Evolutionary conservation across 2,329 filamentous ascomycete species (phyloP), one percentile per base, ranked within the genome.

Genomic region (Lomentospora prolificans): DNA sequence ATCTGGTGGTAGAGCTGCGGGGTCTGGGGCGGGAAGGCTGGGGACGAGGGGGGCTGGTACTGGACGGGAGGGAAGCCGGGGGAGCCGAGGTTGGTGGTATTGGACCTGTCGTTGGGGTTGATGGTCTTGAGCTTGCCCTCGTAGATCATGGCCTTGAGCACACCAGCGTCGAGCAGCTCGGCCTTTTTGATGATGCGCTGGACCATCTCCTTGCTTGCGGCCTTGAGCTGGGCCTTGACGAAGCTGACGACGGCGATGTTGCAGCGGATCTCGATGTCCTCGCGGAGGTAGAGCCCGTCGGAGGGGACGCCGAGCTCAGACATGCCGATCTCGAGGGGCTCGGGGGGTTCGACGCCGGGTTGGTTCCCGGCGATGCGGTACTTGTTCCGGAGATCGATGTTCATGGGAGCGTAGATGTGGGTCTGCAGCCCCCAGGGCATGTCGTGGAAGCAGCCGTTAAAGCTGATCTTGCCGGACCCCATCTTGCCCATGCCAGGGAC

Each of bases 351-450:
- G 51, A 80, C 58, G 25, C 83, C 84, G 0, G 83, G 79, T 67
- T 87, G 84, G 65, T 87, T 87, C 6, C 85, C 85, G 58, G 75
- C 78, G 56, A 88, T 81, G 63, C 80, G 77, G 67, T 86, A 88
- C 62, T 80, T 85, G 70, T 84, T 85, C 60, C 84, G 77, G 66
- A 87, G 67, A 65, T 88, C 84, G 53, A 86, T 75, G 59, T 76
- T 79, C 65, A 86, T 77, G 30, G 85, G 85, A 44, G 82, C 84
- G 65, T 87, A 87, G 54, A 84, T 82, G 70, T 88, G 85, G 8
- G 82, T 86, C 70, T 88, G 85, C 58, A 88, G 70, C 3, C 85
- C 85, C 80, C 82, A 86, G 2, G 84, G 82, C 74, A 86, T 81
- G 66, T 87, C 78, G 64, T 88, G 85, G 66, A 88, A 88, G 64